Evolutionary conservation across 331 rosid genomes (phyloP).

Genomic region (Cydonia oblonga): DNA sequence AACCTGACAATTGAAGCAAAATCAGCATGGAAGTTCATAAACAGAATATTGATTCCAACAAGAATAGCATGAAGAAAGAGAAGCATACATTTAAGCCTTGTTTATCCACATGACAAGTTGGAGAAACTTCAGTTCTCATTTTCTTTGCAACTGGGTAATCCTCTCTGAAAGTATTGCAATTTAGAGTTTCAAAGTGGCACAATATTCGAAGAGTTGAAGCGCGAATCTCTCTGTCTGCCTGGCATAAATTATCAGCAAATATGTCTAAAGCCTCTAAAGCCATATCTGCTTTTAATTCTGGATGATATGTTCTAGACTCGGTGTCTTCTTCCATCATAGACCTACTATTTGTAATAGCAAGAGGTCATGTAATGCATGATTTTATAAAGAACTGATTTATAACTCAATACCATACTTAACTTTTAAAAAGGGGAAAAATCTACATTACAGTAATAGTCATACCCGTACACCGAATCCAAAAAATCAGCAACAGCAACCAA

Average conservation of each 20-base stretch:
- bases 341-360: constrained; percentile 28
- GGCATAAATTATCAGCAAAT: constrained; percentile 61
- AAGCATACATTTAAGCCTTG: constrained; percentile 44
- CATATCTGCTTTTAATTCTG: constrained; percentile 37
- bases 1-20: constrained; percentile 51
- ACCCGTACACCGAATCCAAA: constrained; percentile 66
- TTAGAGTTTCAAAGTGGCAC: constrained; percentile 40
- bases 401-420: not conserved
- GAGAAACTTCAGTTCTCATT: constrained; percentile 44
- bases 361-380: constrained; percentile 5
- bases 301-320: constrained; percentile 31
- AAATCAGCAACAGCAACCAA: constrained; percentile 68
- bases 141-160: constrained; percentile 44
- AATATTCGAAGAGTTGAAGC: constrained; percentile 70
- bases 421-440: not conserved
- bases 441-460: constrained; percentile 17
- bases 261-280: constrained; percentile 25
- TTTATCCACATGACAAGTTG: constrained; percentile 14
- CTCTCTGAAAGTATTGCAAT: constrained; percentile 21
- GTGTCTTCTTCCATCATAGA: constrained; percentile 32
- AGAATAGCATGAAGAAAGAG: not conserved
- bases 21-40: not conserved
- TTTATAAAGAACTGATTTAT: not conserved
- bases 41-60: constrained; percentile 8
- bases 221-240: constrained; percentile 61